Conservation (phyloP, 1,284 basidiomycete genomes). For the Athelia psychrophila region DNA sequence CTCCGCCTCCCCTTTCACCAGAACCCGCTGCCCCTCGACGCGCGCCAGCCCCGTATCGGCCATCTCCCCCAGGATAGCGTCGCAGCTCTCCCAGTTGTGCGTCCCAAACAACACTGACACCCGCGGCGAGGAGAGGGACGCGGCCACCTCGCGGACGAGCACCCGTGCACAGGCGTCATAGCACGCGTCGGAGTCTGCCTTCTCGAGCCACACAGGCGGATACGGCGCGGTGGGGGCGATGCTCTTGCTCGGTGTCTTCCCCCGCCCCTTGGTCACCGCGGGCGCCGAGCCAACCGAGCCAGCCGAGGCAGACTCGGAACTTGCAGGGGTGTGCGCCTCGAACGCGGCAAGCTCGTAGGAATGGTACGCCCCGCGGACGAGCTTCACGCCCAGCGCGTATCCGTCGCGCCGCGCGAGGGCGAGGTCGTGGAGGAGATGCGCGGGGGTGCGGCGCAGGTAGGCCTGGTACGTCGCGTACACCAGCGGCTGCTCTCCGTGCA, state of each 20-base stretch:
- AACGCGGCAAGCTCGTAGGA: constrained; percentile 63
- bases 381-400: constrained; percentile 89
- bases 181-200: constrained; percentile 76
- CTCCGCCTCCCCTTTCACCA: constrained; percentile 19
- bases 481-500: constrained; percentile 49
- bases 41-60: constrained; percentile 54
- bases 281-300: background rate
- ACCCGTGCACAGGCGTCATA: constrained; percentile 71
- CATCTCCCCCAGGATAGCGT: constrained; percentile 61
- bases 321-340: constrained; percentile 11
- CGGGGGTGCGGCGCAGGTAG: constrained; percentile 74
- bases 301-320: constrained; percentile 13
- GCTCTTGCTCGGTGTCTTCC: background rate
- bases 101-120: constrained; percentile 84
- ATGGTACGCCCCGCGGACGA: constrained; percentile 95
- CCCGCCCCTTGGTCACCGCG: constrained; percentile 6
- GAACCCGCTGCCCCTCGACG: constrained; percentile 8
- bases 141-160: constrained; percentile 59
- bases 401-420: constrained; percentile 65
- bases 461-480: constrained; percentile 85
- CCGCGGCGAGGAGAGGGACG: constrained; percentile 28
- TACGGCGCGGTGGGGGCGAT: constrained; percentile 51
- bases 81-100: constrained; percentile 75
- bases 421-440: constrained; percentile 65
- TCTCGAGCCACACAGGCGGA: constrained; percentile 69